Evolutionary conservation across 2,329 filamentous ascomycete species (phyloP), one percentile per base, ranked within the genome.

Genomic region (Meredithiella fracta): DNA sequence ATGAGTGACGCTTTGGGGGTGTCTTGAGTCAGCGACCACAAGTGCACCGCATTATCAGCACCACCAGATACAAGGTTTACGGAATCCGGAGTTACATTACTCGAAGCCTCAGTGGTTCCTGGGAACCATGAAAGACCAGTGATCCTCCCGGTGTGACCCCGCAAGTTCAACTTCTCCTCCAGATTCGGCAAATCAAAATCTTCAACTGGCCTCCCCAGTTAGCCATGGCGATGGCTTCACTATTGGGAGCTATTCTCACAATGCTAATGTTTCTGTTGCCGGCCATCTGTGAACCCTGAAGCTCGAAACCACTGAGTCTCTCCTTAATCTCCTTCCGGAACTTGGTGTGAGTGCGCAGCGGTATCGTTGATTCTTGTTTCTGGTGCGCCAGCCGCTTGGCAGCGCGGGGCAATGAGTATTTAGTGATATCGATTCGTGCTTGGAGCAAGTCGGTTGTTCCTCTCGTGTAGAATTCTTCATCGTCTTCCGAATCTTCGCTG

Each of bases 401-500:
- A 53, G 92, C 86, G 56, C 87, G 76, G 1, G 89, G 88, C 51
- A 98, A 70, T 4, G 89, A 94, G 67, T 83, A 97, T 49, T 77
- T 75, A 5, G 90, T 88, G 59, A 98, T 89, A 25, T 83, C 77
- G 63, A 82, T 80, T 59, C 92, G 78, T 1, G 88, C 86, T 53
- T 85, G 74, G 3, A 95, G 70, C 23, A 98, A 73, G 42, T 83
- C 82, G 3, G 79, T 74, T 1, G 82, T 79, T 2, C 92, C 92
- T 62, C 85, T 78, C 0, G 91, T 95, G 67, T 96, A 98, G 68
- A 96, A 98, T 63, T 98, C 92, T 65, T 97, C 89, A 61, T 94
- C 86, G 62, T 83, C 80, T 17, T 81, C 80, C 5, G 29, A 34
- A 3, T 79, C 80, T 1, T 79, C 79, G 0, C 72, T 75, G 17